phyloP scores from a whole-genome alignment of 148 eudicot species.

The Limonium bicolor region DNA sequence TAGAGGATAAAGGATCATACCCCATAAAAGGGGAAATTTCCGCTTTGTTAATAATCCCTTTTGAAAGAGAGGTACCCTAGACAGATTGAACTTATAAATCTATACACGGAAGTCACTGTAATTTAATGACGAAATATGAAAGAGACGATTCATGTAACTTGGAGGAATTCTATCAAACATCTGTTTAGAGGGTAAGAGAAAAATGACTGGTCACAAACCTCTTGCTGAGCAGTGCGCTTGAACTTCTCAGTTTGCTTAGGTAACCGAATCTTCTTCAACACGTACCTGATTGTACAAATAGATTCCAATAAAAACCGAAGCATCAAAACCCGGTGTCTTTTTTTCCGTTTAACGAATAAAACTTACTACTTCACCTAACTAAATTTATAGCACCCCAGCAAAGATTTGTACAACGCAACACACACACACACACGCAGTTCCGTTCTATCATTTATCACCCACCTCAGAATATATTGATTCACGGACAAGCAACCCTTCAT shows the following conservation, averaged over 20 bases:
- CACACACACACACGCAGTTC: not conserved
- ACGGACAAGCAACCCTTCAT: too few species aligned
- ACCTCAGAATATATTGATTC: not conserved
- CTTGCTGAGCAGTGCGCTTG: slow-evolving; percentile 58
- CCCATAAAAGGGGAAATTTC: not conserved
- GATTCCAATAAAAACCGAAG: not conserved
- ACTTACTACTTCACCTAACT: too few species aligned
- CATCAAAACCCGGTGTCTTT: too few species aligned
- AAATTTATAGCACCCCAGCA: too few species aligned
- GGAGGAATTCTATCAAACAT: not conserved
- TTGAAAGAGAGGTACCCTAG: not conserved
- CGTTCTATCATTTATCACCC: not conserved
- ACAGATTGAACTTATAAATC: not conserved
- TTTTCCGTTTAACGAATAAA: too few species aligned
- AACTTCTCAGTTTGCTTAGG: slow-evolving; percentile 76
- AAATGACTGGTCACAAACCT: too few species aligned
- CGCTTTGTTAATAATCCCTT: not conserved
- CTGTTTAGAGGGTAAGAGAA: not conserved
- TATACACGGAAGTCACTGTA: not conserved
- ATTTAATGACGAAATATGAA: not conserved
- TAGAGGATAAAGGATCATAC: not conserved
- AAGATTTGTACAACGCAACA: not conserved
- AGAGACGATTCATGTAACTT: not conserved
- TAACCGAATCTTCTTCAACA: slow-evolving; percentile 77
- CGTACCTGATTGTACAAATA: slow-evolving; percentile 43